Base-by-base conservation (phyloP, 805 yeast species). In the Monosporozyma solicola region DNA sequence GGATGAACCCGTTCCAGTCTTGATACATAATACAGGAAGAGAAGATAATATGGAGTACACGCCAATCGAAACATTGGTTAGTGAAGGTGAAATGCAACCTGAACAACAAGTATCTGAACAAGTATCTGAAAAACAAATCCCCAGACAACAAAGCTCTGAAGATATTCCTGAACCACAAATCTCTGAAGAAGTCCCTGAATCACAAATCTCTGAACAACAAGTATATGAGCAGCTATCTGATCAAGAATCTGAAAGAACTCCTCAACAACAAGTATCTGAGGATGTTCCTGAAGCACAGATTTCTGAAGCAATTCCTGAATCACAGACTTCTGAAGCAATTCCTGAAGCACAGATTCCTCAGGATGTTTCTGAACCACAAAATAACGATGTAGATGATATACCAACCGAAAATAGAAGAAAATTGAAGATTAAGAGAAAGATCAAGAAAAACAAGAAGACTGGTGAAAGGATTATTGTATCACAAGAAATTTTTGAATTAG, bases 401-500 rank as follows among this genome's bases (percentile, higher is more conserved):
- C 49, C 49, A 22, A 32, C 41, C 5, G 51, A 47, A 16, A 51
- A 54, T n/a, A 53, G 54, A 47, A 53, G 54, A 55, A 66, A 58
- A 51, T 60, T 70, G 22, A 71, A 67, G 57, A 70, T 74, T 25
- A 72, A 69, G 63, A 71, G 70, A 60, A 63, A 63, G 44, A 62
- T 72, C 44, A 72, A 67, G 61, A 72, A 64, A 56, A 72, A 73
- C 62, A 73, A 71, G 54, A 53, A 60, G 39, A 74, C 76, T 5
- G 76, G 77, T 41, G 76, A 73, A 57, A 71, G 68, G 47, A 64
- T 62, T 50, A 67, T 70, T 50, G 59, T 73, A 7, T 67, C 70
- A 39, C 63, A 66, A 49, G 67, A 62, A 47, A 66, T 66, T 22
- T 53, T 61, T 8, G 59, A 58, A 44, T 27, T 54, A 22, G 57